phyloP scores from a whole-genome alignment of 768 basidiomycete species.

The Lentinula detonsa region DNA sequence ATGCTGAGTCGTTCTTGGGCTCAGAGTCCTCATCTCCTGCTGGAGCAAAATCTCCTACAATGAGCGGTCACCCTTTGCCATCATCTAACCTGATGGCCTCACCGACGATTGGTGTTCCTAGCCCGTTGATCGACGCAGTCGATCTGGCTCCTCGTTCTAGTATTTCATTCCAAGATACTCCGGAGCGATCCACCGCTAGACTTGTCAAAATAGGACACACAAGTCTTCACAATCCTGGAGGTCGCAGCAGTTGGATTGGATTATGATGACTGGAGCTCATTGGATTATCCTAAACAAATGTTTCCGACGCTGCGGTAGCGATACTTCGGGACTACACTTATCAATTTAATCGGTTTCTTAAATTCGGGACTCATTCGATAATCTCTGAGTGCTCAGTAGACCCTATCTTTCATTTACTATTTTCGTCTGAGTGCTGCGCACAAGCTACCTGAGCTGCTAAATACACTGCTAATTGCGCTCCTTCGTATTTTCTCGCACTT shows the following conservation, averaged over 20 bases:
- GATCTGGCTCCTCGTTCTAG: conserved; percentile 26
- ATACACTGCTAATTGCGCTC: background rate
- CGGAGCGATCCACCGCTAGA: conserved; percentile 17
- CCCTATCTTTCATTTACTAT: background rate
- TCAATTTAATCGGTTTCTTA: background rate
- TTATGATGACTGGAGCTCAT: conserved; percentile 25
- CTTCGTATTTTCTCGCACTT: background rate
- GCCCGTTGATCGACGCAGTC: conserved; percentile 67
- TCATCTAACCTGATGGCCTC: conserved; percentile 12
- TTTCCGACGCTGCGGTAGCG: background rate
- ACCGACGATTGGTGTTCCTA: conserved; percentile 34
- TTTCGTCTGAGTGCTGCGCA: background rate
- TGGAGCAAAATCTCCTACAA: conserved; percentile 10
- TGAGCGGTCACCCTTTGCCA: conserved; percentile 11
- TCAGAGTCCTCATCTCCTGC: background rate
- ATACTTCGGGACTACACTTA: background rate
- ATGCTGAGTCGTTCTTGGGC: conserved; percentile 84
- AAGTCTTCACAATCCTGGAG: conserved; percentile 84
- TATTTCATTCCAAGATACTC: conserved; percentile 7
- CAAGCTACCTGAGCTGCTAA: background rate
- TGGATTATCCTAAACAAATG: background rate
- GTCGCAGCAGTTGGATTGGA: conserved; percentile 92
- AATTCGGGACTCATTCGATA: too few species aligned
- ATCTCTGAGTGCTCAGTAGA: too few species aligned
- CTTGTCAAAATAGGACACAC: conserved; percentile 93